Evolutionary conservation across 2,329 filamentous ascomycete genomes (phyloP).

Genomic region (Cadophora luteo-olivacea): DNA sequence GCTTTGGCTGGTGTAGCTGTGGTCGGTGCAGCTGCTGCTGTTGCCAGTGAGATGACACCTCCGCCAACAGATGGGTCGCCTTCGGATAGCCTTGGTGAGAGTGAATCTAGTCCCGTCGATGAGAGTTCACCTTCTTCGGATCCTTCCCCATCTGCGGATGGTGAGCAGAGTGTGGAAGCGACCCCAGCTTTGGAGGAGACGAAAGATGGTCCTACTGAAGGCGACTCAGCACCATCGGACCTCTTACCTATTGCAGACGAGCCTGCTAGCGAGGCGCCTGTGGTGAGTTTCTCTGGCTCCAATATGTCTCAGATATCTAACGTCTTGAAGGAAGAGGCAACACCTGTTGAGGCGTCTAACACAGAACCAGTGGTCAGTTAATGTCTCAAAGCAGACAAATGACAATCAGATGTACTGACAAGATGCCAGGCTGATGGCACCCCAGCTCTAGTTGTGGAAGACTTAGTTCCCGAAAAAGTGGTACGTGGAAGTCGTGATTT

Average conservation of each 20-base stretch:
- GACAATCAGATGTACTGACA: not conserved
- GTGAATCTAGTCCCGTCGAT: slow-evolving; percentile 6
- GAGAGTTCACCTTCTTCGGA: slow-evolving; percentile 15
- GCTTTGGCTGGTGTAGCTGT: slow-evolving; percentile 20
- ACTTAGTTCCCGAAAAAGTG: not conserved
- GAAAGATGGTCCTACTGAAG: slow-evolving; percentile 6
- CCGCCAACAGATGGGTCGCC: slow-evolving; percentile 22
- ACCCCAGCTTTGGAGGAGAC: slow-evolving; percentile 4
- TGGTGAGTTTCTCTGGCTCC: slow-evolving; percentile 9
- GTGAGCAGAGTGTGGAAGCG: not conserved
- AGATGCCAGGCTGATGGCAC: not conserved
- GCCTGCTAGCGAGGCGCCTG: slow-evolving; percentile 14
- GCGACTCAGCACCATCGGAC: not conserved
- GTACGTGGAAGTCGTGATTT: not conserved
- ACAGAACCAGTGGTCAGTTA: slow-evolving; percentile 15
- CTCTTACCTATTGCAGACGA: not conserved
- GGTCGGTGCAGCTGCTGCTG: slow-evolving; percentile 20
- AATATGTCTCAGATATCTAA: not conserved
- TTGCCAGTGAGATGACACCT: slow-evolving; percentile 19
- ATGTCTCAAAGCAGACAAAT: not conserved
- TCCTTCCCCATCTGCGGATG: slow-evolving; percentile 3
- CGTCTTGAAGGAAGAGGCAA: slow-evolving; percentile 3
- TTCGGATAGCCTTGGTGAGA: slow-evolving; percentile 22
- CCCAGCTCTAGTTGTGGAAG: slow-evolving; percentile 1
- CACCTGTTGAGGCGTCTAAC: not conserved